A percentile compares a stretch with the other conserved stretches of the same genome.
These are phyloP conservation scores for Aspergillus fumigatus DNA, from an alignment of 2,329 filamentous ascomycete genomes.

Conservation along the genomic window DNA sequence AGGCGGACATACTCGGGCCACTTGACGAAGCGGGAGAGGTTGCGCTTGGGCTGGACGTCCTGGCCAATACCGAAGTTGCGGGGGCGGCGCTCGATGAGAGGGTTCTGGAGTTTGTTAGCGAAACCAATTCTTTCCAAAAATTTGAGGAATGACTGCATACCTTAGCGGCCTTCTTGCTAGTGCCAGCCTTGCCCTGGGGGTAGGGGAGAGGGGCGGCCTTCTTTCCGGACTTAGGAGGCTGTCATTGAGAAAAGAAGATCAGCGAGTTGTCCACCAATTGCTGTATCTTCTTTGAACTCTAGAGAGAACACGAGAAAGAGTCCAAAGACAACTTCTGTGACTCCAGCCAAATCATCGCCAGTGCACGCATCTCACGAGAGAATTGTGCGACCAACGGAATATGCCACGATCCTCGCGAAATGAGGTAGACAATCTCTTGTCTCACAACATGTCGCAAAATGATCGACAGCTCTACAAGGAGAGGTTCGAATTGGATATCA, in stretches of 20 bases:
- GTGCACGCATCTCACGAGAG: conserved; percentile 28
- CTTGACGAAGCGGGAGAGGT: conserved; percentile 97
- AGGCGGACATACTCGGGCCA: conserved; percentile 99
- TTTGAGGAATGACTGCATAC: conserved; percentile 50
- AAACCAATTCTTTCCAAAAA: not conserved
- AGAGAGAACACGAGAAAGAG: conserved; percentile 59
- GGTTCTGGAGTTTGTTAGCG: conserved; percentile 62
- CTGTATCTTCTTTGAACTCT: conserved; percentile 86
- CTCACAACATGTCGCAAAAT: conserved; percentile 38
- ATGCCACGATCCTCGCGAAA: conserved; percentile 29
- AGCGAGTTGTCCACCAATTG: conserved; percentile 72
- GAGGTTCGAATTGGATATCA: conserved; percentile 40
- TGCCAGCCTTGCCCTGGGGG: conserved; percentile 83
- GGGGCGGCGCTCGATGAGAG: conserved; percentile 95
- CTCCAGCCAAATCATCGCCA: conserved; percentile 53
- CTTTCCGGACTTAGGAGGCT: conserved; percentile 97
- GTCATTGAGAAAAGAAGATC: conserved; percentile 99
- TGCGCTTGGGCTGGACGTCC: conserved; percentile 95
- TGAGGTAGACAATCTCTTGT: conserved; percentile 20
- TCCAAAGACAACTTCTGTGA: conserved; percentile 50
- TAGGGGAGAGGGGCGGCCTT: conserved; percentile 97
- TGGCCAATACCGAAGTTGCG: conserved; percentile 99
- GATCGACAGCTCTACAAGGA: conserved; percentile 33
- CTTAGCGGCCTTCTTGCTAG: conserved; percentile 91
- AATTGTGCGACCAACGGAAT: conserved; percentile 35